These are phyloP conservation scores for Xylaria sp. DNA, from an alignment of 2,329 filamentous ascomycete species.

Conservation along the genomic window DNA sequence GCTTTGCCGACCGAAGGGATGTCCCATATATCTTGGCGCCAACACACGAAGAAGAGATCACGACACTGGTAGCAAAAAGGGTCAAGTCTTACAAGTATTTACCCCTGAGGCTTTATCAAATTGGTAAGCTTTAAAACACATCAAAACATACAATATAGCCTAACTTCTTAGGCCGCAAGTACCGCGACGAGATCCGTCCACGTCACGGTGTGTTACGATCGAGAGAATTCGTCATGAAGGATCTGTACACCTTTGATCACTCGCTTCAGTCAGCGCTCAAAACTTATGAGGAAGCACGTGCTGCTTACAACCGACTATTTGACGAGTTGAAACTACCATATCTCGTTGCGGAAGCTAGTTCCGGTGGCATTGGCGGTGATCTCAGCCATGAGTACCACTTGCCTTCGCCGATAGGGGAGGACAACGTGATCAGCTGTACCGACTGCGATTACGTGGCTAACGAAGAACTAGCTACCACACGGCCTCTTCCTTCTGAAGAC, in stretches of 20 bases:
- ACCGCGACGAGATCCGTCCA: constrained; percentile 90
- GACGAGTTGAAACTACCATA: constrained; percentile 85
- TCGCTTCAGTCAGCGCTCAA: constrained; percentile 74
- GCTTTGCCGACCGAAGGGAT: constrained; percentile 81
- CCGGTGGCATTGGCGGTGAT: constrained; percentile 94
- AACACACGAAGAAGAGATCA: constrained; percentile 98
- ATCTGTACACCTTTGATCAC: constrained; percentile 93
- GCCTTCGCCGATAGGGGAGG: constrained; percentile 81
- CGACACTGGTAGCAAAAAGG: constrained; percentile 76
- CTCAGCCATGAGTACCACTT: constrained; percentile 97
- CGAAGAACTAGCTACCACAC: constrained; percentile 78
- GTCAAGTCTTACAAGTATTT: constrained; percentile 87
- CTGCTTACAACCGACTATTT: constrained; percentile 81
- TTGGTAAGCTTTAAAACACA: constrained; percentile 66
- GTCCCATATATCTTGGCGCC: constrained; percentile 82
- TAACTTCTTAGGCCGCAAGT: constrained; percentile 77
- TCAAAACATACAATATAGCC: too few species aligned
- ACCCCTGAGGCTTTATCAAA: constrained; percentile 90
- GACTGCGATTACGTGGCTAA: constrained; percentile 83
- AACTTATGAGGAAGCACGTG: constrained; percentile 81
- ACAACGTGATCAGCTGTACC: constrained; percentile 81
- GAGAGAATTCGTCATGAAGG: constrained; percentile 97
- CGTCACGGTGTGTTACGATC: constrained; percentile 88
- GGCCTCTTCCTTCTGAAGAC: constrained; percentile 23
- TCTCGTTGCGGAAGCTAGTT: constrained; percentile 87